Evolutionary conservation across 2,329 filamentous ascomycete genomes (phyloP).

Genomic region (Scleromitrula shiraiana): DNA sequence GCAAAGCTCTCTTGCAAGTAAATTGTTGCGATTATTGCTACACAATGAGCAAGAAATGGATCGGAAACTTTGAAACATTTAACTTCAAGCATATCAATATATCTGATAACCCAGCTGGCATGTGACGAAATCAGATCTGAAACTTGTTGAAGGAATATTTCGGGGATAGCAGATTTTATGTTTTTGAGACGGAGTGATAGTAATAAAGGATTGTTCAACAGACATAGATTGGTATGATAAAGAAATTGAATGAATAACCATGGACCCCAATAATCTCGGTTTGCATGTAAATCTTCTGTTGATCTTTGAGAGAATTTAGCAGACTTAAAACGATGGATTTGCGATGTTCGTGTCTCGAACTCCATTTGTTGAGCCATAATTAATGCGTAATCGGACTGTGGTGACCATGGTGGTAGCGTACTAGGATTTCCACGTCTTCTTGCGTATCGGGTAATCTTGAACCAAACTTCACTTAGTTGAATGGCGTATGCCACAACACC

Average conservation of each 20-base stretch:
- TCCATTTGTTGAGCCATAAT: conserved; percentile 44
- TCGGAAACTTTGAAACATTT: conserved; percentile 39
- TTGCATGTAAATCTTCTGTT: conserved; percentile 34
- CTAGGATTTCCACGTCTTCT: conserved; percentile 37
- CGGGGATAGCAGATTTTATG: conserved; percentile 43
- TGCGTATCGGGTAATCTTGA: conserved; percentile 40
- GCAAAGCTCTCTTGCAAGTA: conserved; percentile 46
- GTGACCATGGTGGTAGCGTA: conserved; percentile 39
- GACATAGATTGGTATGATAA: conserved; percentile 44
- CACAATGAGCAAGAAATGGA: conserved; percentile 41
- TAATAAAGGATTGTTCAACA: conserved; percentile 47
- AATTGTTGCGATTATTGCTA: conserved; percentile 45
- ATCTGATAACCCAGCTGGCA: conserved; percentile 45
- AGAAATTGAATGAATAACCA: conserved; percentile 45
- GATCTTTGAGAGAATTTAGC: conserved; percentile 39
- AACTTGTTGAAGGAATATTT: conserved; percentile 46
- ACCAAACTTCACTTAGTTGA: conserved; percentile 41
- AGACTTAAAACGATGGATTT: conserved; percentile 42
- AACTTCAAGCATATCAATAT: conserved; percentile 39
- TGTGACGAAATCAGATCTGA: conserved; percentile 43
- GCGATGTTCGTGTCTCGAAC: conserved; percentile 42
- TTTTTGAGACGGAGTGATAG: conserved; percentile 44
- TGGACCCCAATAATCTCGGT: conserved; percentile 44
- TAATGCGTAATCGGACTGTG: conserved; percentile 43
- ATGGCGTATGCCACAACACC: conserved; percentile 40